A percentile compares a stretch with the other conserved stretches of the same genome.
Evolutionary conservation across 2,329 filamentous ascomycete species (phyloP).

Genomic region (Aspergillus quadricinctus): DNA sequence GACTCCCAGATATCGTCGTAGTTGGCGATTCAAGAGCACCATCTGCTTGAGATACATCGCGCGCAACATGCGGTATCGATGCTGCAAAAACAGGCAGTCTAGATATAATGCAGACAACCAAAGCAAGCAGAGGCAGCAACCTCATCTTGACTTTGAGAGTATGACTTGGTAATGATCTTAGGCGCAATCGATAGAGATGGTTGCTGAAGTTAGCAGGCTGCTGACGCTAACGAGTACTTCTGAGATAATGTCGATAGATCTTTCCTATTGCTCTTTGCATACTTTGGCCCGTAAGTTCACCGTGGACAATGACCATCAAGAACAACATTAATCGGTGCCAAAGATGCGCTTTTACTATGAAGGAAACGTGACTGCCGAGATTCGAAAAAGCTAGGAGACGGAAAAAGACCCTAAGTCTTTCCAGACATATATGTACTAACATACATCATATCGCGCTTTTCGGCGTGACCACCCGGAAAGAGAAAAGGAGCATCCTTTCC

Average conservation of each 20-base stretch:
- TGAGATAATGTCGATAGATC: neutral
- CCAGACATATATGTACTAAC: conserved; percentile 12
- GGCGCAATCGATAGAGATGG: neutral
- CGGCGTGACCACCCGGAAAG: neutral
- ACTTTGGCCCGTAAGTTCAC: conserved; percentile 4
- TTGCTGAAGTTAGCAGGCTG: neutral
- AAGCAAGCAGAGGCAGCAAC: conserved; percentile 6
- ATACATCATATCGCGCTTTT: neutral
- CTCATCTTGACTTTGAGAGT: conserved; percentile 11
- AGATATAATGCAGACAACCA: conserved; percentile 11
- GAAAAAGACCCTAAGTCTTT: conserved; percentile 1
- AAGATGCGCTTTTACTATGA: conserved; percentile 1
- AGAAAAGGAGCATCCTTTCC: neutral
- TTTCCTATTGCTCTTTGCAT: conserved; percentile 5
- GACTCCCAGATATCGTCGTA: conserved; percentile 11
- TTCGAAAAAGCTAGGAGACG: conserved; percentile 1
- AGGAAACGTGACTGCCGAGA: conserved; percentile 12
- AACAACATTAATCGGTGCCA: neutral
- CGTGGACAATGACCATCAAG: neutral
- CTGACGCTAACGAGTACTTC: neutral
- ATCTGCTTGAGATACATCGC: conserved; percentile 1
- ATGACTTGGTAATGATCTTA: neutral
- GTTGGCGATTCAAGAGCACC: conserved; percentile 6
- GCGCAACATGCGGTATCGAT: conserved; percentile 7
- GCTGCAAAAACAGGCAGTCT: conserved; percentile 11